Evolutionary conservation across 2,329 filamentous ascomycete genomes (phyloP).

Genomic region (Chalara sp.): DNA sequence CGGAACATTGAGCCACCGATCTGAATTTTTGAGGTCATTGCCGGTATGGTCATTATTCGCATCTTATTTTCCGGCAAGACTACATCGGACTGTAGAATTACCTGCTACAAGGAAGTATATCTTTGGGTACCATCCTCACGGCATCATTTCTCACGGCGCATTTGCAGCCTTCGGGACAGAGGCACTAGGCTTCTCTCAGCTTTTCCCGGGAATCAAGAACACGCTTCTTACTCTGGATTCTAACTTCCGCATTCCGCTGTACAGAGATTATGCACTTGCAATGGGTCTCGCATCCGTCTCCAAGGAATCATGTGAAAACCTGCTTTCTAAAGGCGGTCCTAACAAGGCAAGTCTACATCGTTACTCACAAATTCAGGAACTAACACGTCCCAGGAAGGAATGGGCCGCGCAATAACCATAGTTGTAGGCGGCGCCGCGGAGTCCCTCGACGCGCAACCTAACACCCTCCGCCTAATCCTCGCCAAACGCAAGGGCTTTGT

Average conservation of each 20-base stretch:
- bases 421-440: slow-evolving; percentile 90
- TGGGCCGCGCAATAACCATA: slow-evolving; percentile 94
- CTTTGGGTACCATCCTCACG: slow-evolving; percentile 94
- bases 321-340: slow-evolving; percentile 70
- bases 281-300: slow-evolving; percentile 87
- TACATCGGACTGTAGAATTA: slow-evolving; percentile 79
- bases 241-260: slow-evolving; percentile 90
- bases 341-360: slow-evolving; percentile 41
- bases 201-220: slow-evolving; percentile 95
- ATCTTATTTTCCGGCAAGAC: slow-evolving; percentile 81
- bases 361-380: not conserved
- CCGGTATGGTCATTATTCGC: slow-evolving; percentile 84
- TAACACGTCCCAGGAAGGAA: slow-evolving; percentile 51
- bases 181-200: slow-evolving; percentile 74
- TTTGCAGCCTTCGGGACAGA: slow-evolving; percentile 90
- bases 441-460: slow-evolving; percentile 80
- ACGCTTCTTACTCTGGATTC: slow-evolving; percentile 88
- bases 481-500: slow-evolving; percentile 85
- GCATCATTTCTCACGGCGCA: slow-evolving; percentile 95
- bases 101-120: slow-evolving; percentile 85
- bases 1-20: slow-evolving; percentile 68
- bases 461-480: slow-evolving; percentile 70
- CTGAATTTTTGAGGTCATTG: slow-evolving; percentile 64
- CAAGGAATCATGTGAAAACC: slow-evolving; percentile 84
- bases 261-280: slow-evolving; percentile 86